Percentiles rank a stretch among this genome's conserved stretches.
Evolutionary conservation across 139 green algal genomes (phyloP).

Genomic region (Asterochloris sp.): DNA sequence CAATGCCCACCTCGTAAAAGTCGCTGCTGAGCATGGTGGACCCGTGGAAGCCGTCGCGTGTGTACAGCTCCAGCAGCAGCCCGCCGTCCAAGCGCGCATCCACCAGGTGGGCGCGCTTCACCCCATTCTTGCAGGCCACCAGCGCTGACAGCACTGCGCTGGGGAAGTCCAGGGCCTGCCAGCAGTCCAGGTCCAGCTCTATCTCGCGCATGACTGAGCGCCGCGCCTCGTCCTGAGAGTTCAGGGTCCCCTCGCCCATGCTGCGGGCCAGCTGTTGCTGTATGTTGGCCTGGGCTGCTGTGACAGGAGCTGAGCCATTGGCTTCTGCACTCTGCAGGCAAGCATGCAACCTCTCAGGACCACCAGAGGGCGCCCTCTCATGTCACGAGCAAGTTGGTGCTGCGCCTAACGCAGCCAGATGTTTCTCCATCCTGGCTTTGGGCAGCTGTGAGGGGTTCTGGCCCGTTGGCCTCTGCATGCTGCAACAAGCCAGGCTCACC

Average conservation of each 20-base stretch:
- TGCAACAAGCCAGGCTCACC: too few relatives aligned
- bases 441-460: too few relatives aligned
- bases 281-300: too few relatives aligned
- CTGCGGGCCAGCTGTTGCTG: background rate
- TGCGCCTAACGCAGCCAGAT: too few relatives aligned
- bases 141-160: slow-evolving; percentile 37
- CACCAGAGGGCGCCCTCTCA: too few relatives aligned
- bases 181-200: slow-evolving; percentile 47
- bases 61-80: slow-evolving; percentile 94
- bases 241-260: background rate
- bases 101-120: slow-evolving; percentile 78
- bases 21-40: slow-evolving; percentile 92
- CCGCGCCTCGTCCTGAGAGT: background rate
- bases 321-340: too few relatives aligned
- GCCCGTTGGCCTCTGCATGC: too few relatives aligned
- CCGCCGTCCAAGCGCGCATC: slow-evolving; percentile 72
- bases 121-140: slow-evolving; percentile 48
- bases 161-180: slow-evolving; percentile 40
- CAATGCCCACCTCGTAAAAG: slow-evolving; percentile 63
- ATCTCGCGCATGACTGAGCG: slow-evolving; percentile 12
- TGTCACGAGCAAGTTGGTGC: too few relatives aligned
- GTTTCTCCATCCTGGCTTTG: too few relatives aligned
- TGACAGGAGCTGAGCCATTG: too few relatives aligned
- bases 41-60: slow-evolving; percentile 11
- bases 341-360: too few relatives aligned